These are phyloP conservation scores for Setaria italica DNA, from an alignment of 202 grass and related monocot genomes.

Conservation along the genomic window DNA sequence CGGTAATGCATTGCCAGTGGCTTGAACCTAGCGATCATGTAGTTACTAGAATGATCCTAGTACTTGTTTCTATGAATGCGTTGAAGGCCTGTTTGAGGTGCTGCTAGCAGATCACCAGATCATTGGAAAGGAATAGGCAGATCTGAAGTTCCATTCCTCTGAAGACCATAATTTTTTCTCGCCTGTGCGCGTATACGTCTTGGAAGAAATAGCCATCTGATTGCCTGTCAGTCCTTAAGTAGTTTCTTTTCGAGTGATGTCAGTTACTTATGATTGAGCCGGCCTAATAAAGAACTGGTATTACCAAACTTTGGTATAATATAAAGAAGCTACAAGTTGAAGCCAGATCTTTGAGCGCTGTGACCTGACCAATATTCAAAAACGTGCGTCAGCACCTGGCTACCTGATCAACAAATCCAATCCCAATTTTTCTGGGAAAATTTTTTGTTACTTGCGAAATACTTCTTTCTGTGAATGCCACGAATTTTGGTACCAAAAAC, in stretches of 20 bases:
- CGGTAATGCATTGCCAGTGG: slow-evolving; percentile 18
- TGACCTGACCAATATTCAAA: not conserved
- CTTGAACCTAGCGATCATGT: too few relatives aligned
- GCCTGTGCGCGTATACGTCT: not conserved
- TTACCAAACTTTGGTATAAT: not conserved
- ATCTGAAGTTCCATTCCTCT: not conserved
- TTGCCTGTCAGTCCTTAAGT: not conserved
- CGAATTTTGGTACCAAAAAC: not conserved
- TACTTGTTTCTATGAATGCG: too few relatives aligned
- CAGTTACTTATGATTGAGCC: not conserved
- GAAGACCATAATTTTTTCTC: too few relatives aligned
- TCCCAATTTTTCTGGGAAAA: not conserved
- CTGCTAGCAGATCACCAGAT: not conserved
- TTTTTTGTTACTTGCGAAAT: too few relatives aligned
- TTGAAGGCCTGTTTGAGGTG: too few relatives aligned
- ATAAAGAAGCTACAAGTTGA: not conserved
- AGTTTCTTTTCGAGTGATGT: not conserved
- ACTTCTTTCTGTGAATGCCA: not conserved
- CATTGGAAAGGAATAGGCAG: not conserved
- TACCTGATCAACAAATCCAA: not conserved
- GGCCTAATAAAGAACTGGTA: not conserved
- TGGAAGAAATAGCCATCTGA: not conserved
- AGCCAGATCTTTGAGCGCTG: not conserved
- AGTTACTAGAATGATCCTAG: too few relatives aligned
- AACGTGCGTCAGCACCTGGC: not conserved